Evolutionary conservation across 352 stramenopile species (phyloP), one percentile per base, ranked within the genome.

Genomic region (Thraustotheca clavata): DNA sequence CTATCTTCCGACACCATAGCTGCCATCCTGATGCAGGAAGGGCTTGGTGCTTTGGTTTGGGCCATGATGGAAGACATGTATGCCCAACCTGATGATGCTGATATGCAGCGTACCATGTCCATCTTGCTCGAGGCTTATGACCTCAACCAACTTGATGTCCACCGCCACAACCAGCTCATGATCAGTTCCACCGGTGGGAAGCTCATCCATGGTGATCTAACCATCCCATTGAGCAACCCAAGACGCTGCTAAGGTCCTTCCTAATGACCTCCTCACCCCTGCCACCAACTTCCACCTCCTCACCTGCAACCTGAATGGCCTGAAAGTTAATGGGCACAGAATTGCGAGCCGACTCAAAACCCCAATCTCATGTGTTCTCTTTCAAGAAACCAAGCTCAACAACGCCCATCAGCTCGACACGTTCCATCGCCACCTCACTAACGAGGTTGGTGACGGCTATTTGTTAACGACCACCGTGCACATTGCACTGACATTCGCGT

Each of bases 231-330:
- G n/a, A n/a, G 38, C 38, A 20, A 20, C 38, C 38, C 38, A 43
- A 43, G 16, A 18, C 16, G 38, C 38, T 43, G 38, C 38, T 20
- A 16, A 20, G 38, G 38, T 43, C 16, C 16, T 43, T 20, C 16
- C 38, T 16, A 20, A 43, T 20, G 38, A 43, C 38, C 38, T 43
- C 38, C 38, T 43, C 16, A 20, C 38, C 16, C 38, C 38, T 16
- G 16, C 38, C 38, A 43, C 16, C 38, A 18, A 29, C 20, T 59
- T 59, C 24, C n/a, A 29, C 0, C 20, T 59, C 8, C 26, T 34
- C 12, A 59, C 49, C 12, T 59, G 49, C 27, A 59, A 59, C 20
- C 49, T 59, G 14, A 59, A 61, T 38, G 52, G 52, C n/a, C 34
- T 61, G 18, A 60, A 2, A 1, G 7, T 16, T 38, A 61, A 47